Conservation (phyloP, 306 rosid species). For the Begonia masoniana region DNA sequence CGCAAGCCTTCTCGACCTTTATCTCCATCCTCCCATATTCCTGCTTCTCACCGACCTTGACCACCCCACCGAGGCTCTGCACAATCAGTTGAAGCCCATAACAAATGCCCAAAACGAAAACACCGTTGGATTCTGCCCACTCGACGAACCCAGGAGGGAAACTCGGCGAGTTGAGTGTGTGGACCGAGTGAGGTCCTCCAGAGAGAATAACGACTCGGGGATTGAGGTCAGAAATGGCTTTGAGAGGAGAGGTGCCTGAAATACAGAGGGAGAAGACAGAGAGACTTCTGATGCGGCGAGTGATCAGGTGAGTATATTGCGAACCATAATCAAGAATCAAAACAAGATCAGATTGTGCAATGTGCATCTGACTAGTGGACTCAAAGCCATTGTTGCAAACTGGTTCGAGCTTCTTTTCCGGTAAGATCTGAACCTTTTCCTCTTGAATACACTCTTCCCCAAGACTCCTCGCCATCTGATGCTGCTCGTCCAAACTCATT, state of each 20-base stretch:
- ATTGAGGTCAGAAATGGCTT: constrained; percentile 44
- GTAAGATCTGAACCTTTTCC: background rate
- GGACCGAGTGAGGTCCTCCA: constrained; percentile 98
- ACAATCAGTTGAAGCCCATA: constrained; percentile 87
- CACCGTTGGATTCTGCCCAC: constrained; percentile 61
- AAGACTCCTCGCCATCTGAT: background rate
- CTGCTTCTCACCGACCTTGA: constrained; percentile 53
- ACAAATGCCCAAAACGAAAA: constrained; percentile 70
- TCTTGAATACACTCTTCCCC: background rate
- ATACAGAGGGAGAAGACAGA: constrained; percentile 80
- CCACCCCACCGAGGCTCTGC: constrained; percentile 76
- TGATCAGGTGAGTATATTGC: constrained; percentile 93
- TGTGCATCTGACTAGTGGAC: background rate
- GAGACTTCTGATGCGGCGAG: constrained; percentile 83
- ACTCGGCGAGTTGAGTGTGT: constrained; percentile 56
- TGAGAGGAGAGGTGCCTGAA: constrained; percentile 64
- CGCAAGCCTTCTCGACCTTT: constrained; percentile 26
- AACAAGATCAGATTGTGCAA: constrained; percentile 39
- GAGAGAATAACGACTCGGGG: constrained; percentile 81
- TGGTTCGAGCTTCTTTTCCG: background rate
- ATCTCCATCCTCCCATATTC: constrained; percentile 96
- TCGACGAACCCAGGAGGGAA: constrained; percentile 58
- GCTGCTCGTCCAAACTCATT: background rate
- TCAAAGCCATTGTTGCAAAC: background rate
- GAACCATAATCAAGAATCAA: constrained; percentile 86